phyloP scores from a whole-genome alignment of 2,329 filamentous ascomycete genomes.

The Blastomyces emzantsi region DNA sequence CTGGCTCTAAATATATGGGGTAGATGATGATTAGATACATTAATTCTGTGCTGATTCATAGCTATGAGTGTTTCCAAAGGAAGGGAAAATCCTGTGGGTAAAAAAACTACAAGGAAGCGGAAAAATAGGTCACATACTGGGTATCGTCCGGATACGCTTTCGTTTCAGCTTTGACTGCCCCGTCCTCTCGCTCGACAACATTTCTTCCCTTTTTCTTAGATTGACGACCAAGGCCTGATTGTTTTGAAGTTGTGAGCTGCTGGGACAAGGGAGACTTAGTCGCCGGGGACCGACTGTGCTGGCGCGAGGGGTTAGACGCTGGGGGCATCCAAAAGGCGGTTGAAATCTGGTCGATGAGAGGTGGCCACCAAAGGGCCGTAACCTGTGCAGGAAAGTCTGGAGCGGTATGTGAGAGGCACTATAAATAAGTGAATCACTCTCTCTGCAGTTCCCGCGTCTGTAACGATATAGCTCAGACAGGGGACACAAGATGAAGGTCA shows the following conservation, averaged over 20 bases:
- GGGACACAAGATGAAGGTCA: not conserved
- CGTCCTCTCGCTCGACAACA: constrained; percentile 30
- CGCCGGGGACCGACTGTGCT: constrained; percentile 29
- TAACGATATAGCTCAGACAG: not conserved
- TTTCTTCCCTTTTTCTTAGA: constrained; percentile 34
- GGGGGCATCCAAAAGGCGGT: constrained; percentile 35
- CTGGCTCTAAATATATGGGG: constrained; percentile 9
- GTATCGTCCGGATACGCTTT: constrained; percentile 29
- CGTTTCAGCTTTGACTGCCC: constrained; percentile 25
- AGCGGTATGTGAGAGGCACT: not conserved
- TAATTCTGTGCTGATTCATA: not conserved
- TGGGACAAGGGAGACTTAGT: constrained; percentile 24
- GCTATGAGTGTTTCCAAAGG: not conserved
- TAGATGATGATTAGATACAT: constrained; percentile 7
- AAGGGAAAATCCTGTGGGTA: not conserved
- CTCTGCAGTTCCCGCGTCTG: not conserved
- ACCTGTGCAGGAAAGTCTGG: not conserved
- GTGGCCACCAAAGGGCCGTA: constrained; percentile 26
- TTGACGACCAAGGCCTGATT: constrained; percentile 30
- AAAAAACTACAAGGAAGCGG: not conserved
- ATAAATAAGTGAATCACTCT: not conserved
- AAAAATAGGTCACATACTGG: constrained; percentile 22
- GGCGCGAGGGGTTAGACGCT: constrained; percentile 33
- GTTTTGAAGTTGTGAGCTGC: constrained; percentile 19
- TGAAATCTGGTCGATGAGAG: constrained; percentile 10